Evolutionary conservation across 441 rosid species (phyloP), one percentile per base, ranked within the genome.

Genomic region (Rhodomyrtus psidioides): DNA sequence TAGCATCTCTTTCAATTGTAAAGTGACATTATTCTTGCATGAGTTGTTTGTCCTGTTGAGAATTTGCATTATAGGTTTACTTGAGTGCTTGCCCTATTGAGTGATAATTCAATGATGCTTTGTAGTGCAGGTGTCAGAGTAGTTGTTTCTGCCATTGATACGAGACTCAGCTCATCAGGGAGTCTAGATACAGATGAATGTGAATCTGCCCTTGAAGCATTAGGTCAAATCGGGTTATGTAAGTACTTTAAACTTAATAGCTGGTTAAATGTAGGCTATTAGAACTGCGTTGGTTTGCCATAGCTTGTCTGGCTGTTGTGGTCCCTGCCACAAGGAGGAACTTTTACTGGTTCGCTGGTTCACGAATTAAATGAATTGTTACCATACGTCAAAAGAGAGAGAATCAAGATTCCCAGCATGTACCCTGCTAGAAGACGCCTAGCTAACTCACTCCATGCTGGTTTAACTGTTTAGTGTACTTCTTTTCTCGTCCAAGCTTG

Each of bases 221-320:
- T 97, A 91, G 97, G 98, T 87, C 95, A 93, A 88, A 93, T 96
- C 83, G 99, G 98, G 60, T 91, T 90, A 55, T 91, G 99, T 97
- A 92, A 91, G 98, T 92, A 82, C 44, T 49, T 10, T 39, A 70
- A 70, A 1, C 5, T 19, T 70, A 5, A 70, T 1, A 70, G 79
- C 49, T 10, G 49, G 49, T 39, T 39, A 21, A 24, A 6, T 62
- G n/a, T 70, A 70, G 79, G 15, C 79, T 70, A 70, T 26, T 70
- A 21, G 79, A 70, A 70, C 49, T 21, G 16, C 0, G 5, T 39
- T 39, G 79, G 49, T 34, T 70, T 70, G 16, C 79, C 49, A 21
- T 34, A 5, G 79, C 84, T 56, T 83, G 27, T 53, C 83, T 85
- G 46, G 76, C 65, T 91, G 85, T 30, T 81, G 81, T 82, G 56